Conservation (phyloP, 2,329 filamentous ascomycete genomes). For the Elsinoe fawcettii region DNA sequence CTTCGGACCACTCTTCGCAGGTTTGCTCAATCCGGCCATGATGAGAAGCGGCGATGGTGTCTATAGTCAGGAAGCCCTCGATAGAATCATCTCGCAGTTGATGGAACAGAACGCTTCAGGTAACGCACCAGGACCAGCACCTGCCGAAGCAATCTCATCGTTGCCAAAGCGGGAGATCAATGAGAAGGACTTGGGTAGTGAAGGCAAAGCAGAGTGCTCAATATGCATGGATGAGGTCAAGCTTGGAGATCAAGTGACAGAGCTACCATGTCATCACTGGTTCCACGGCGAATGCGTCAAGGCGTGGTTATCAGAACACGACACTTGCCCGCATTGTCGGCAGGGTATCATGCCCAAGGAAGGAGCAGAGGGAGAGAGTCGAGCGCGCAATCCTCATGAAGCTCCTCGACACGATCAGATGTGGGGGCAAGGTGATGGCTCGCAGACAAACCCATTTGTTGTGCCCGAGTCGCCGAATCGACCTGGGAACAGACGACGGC, state of each 20-base stretch:
- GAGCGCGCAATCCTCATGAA: slow-evolving; percentile 23
- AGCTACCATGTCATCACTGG: slow-evolving; percentile 85
- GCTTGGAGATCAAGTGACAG: slow-evolving; percentile 63
- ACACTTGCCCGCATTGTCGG: slow-evolving; percentile 82
- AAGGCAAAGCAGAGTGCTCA: slow-evolving; percentile 70
- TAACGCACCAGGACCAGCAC: slow-evolving; percentile 74
- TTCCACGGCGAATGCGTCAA: slow-evolving; percentile 79
- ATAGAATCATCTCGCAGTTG: slow-evolving; percentile 76
- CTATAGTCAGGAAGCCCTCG: slow-evolving; percentile 82
- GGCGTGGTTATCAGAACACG: slow-evolving; percentile 80
- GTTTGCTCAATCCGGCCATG: slow-evolving; percentile 36
- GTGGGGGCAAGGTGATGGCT: slow-evolving; percentile 21
- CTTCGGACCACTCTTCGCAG: slow-evolving; percentile 40
- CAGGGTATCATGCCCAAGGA: slow-evolving; percentile 41
- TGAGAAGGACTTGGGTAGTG: slow-evolving; percentile 58
- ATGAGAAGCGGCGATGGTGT: slow-evolving; percentile 66
- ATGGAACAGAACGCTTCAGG: slow-evolving; percentile 76
- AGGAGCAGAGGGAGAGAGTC: slow-evolving; percentile 17
- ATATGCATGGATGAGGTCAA: slow-evolving; percentile 88
- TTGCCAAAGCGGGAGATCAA: slow-evolving; percentile 62
- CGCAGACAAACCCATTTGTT: slow-evolving; percentile 19
- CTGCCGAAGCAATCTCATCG: slow-evolving; percentile 62
- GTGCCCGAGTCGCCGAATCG: slow-evolving; percentile 20
- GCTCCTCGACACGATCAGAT: slow-evolving; percentile 25
- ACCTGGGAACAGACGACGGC: background rate